Evolutionary conservation across 2,329 filamentous ascomycete genomes (phyloP), one percentile per base, ranked within the genome.

Genomic region (Fusarium pilosicola): DNA sequence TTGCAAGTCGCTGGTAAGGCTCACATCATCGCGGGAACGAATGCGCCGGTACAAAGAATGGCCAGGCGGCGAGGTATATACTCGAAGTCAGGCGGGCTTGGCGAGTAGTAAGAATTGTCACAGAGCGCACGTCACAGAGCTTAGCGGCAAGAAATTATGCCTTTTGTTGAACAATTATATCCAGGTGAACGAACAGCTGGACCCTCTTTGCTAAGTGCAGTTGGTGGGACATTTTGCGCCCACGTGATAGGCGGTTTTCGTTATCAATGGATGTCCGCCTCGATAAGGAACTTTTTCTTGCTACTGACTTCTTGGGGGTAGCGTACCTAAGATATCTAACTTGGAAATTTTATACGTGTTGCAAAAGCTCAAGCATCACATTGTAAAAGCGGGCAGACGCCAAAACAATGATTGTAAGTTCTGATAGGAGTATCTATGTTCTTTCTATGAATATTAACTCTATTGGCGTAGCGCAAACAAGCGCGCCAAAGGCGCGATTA

Each of bases 401-500:
- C 20, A 45, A 48, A 24, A 45, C 38, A 48, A 82, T 82, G 80
- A 82, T 83, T 79, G 81, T 83, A 67, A 79, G 81, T 39, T 75
- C 34, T n/a, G 10, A 20, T 18, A 32, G 20, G 8, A 12, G 3
- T 30, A 4, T 36, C 30, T 38, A 11, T 6, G 9, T 24, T 8
- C 62, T 30, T n/a, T 22, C 7, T 30, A 36, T 59, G 34, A 68
- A 41, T 60, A 60, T 78, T 80, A 61, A 80, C 56, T 45, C 52
- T 65, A 22, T 44, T 24, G 39, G 30, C 41, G 24, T 39, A 84
- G 82, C 83, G 84, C 59, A 85, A 84, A 76, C 81, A 84, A 81
- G 80, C 83, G 36, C 81, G 82, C 68, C 81, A 85, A 77, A 74
- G 84, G 75, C 80, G 84, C 63, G 83, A 84, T 73, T 86, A 98